Base-by-base conservation (phyloP, 2,329 filamentous ascomycete species). In the Alternaria gaisen region DNA sequence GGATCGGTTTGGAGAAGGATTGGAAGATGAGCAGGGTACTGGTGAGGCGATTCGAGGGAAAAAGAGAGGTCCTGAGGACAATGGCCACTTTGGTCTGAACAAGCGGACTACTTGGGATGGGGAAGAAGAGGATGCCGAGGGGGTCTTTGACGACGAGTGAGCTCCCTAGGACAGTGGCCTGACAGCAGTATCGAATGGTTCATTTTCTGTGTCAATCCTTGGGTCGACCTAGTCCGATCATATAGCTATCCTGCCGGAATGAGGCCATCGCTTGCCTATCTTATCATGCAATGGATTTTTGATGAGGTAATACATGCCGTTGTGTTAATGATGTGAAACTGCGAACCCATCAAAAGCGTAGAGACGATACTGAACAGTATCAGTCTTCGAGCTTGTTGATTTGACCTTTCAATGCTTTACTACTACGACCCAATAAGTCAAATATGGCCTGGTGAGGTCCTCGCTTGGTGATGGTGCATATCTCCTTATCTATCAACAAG, bases 131-230 rank as follows among this genome's bases (percentile, higher is more conserved):
- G 60, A 63, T 46, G 51, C 51, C 4, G 58, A 69, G 43, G 54
- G 59, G 6, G 55, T 64, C 14, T 60, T 54, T 16, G 67, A 62
- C 7, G 42, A 60, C 26, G 58, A 50, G 7, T 67, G 55, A 51
- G 8, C 16, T 47, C 14, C 34, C 9, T 22, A 18, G 2, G 6
- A 12, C 0, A 41, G 18, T 41, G 10, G 4, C 18, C 18, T 12
- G 5, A 22, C 10, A n/a, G 38, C 18, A 22, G 18, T 41, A 10
- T 22, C 38, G 5, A 22, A 41, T 18, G 4, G 38, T 20, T 22
- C 10, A 6, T 22, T 22, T 18, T 14, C 38, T 10, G 38, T 12
- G 20, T 5, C 9, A 12, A 41, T 22, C 7, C 3, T 4, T 14
- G 18, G 38, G 7, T 41, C 18, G 18, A 12, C 5, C 10, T 41